Evolutionary conservation across 148 eudicot genomes (phyloP).

Genomic region (Linanthus parryae): DNA sequence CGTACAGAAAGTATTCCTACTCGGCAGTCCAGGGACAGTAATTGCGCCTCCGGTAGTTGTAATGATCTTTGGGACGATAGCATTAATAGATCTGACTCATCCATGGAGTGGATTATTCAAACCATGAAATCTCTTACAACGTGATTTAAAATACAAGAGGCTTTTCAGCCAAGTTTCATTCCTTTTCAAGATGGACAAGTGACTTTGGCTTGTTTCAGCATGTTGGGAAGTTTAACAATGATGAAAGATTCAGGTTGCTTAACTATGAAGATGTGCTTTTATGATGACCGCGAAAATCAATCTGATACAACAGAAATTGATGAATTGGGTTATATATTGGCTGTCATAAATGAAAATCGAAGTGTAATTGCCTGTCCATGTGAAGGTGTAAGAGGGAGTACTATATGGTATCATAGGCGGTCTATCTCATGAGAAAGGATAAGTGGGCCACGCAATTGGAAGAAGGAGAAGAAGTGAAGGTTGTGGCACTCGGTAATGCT

Average conservation of each 20-base stretch:
- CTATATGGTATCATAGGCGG: constrained; percentile 95
- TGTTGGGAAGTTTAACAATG: constrained; percentile 90
- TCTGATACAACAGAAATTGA: constrained; percentile 97
- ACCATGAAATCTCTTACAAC: constrained; percentile 15
- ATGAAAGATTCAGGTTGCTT: constrained; percentile 82
- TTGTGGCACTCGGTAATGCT: constrained; percentile 76
- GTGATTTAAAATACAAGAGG: constrained; percentile 63
- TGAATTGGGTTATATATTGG: constrained; percentile 96
- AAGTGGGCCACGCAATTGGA: constrained; percentile 99
- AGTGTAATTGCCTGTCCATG: too few species aligned
- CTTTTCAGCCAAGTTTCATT: constrained; percentile 94
- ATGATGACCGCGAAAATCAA: constrained; percentile 92
- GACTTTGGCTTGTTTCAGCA: constrained; percentile 72
- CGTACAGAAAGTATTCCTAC: constrained; percentile 78
- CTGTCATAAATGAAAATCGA: constrained; percentile 82
- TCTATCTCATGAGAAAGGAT: too few species aligned
- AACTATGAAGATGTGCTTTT: constrained; percentile 96
- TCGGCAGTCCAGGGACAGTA: constrained; percentile 43
- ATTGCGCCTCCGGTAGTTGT: constrained; percentile 67
- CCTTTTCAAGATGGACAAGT: constrained; percentile 78
- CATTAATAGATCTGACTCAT: constrained; percentile 50
- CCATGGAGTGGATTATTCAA: constrained; percentile 25
- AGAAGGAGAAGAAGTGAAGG: constrained; percentile 91
- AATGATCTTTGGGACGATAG: constrained; percentile 83
- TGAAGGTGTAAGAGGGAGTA: constrained; percentile 81